These are phyloP conservation scores for Xylaria bambusicola DNA, from an alignment of 495 filamentous ascomycete genomes.

Conservation along the genomic window DNA sequence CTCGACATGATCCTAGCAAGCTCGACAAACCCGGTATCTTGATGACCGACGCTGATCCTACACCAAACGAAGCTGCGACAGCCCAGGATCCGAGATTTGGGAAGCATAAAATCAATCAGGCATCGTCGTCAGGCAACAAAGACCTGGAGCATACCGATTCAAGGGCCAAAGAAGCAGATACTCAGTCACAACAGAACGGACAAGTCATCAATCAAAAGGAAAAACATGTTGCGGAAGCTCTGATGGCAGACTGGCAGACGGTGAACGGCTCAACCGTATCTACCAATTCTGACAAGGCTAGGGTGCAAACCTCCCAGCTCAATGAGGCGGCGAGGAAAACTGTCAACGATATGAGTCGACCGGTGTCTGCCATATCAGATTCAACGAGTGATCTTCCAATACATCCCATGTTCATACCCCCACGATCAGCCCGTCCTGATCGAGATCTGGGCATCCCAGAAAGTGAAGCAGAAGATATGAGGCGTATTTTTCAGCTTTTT, in stretches of 20 bases:
- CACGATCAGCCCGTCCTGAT: constrained; percentile 69
- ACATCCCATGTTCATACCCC: constrained; percentile 83
- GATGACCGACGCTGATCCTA: constrained; percentile 28
- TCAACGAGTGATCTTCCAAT: constrained; percentile 58
- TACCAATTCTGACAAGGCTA: constrained; percentile 62
- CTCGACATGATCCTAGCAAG: constrained; percentile 15
- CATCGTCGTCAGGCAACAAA: constrained; percentile 3
- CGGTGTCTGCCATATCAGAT: constrained; percentile 48
- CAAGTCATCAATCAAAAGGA: constrained; percentile 7
- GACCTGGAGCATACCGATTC: not conserved
- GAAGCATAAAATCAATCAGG: constrained; percentile 14
- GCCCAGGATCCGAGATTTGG: constrained; percentile 5
- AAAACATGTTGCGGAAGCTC: constrained; percentile 8
- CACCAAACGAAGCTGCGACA: constrained; percentile 7
- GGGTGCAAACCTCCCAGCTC: constrained; percentile 33
- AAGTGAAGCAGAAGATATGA: constrained; percentile 83
- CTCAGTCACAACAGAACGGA: constrained; percentile 2
- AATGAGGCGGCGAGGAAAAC: constrained; percentile 16
- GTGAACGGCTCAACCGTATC: constrained; percentile 54
- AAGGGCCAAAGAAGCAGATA: constrained; percentile 30
- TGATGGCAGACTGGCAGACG: constrained; percentile 4
- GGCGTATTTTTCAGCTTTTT: constrained; percentile 77
- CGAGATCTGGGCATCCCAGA: constrained; percentile 77
- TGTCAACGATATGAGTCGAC: constrained; percentile 31
- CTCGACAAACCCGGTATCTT: constrained; percentile 18